These are phyloP conservation scores for Thelonectria rubi DNA, from an alignment of 2,329 filamentous ascomycete species.

Conservation along the genomic window DNA sequence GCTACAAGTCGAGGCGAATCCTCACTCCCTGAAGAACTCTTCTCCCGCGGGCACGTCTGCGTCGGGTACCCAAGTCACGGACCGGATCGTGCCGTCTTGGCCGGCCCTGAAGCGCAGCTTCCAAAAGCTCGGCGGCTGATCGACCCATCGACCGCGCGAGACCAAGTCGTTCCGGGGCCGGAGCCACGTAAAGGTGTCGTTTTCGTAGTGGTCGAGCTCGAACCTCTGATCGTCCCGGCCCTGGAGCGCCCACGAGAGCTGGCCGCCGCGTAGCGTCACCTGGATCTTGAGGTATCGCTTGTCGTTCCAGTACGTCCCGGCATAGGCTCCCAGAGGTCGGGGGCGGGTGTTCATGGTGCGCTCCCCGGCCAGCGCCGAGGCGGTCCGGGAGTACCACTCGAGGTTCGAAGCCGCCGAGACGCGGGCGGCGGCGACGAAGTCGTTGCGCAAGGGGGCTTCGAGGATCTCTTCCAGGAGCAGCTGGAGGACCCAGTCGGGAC, in stretches of 20 bases:
- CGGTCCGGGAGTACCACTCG: neutral
- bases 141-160: neutral
- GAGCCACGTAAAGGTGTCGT: neutral
- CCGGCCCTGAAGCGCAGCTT: neutral
- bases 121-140: neutral
- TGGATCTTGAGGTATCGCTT: neutral
- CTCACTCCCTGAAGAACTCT: neutral
- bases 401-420: neutral
- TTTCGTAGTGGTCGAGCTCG: neutral
- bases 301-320: neutral
- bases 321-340: neutral
- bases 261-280: neutral
- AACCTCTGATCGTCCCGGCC: neutral
- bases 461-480: constrained; percentile 21
- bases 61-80: neutral
- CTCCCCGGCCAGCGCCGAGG: neutral
- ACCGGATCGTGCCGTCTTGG: neutral
- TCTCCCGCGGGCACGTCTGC: neutral
- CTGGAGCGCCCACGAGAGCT: neutral
- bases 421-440: neutral
- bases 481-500: constrained; percentile 21
- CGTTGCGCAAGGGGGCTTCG: neutral
- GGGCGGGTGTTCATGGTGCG: neutral
- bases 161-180: neutral
- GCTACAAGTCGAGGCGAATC: no score